These are phyloP conservation scores for Ramichloridium luteum DNA, from an alignment of 2,329 filamentous ascomycete genomes.

Conservation along the genomic window DNA sequence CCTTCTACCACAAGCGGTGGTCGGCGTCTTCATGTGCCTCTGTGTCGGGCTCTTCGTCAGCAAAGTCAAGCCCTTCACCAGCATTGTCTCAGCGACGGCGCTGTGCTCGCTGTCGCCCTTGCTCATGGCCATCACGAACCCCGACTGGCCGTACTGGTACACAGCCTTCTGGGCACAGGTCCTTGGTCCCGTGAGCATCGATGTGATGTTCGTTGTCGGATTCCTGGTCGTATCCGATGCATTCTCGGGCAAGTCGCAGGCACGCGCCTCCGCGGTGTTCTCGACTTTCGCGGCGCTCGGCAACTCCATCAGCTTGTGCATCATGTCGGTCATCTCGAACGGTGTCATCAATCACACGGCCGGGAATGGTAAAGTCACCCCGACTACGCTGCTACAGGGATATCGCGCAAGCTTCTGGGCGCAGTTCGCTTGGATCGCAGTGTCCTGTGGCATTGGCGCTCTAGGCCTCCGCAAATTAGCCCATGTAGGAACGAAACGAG, in stretches of 20 bases:
- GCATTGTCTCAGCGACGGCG: slow-evolving; percentile 1
- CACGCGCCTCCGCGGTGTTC: slow-evolving; percentile 34
- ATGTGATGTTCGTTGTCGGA: slow-evolving; percentile 31
- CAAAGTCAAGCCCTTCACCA: slow-evolving; percentile 1
- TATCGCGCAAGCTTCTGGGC: slow-evolving; percentile 32
- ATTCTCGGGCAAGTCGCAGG: slow-evolving; percentile 31
- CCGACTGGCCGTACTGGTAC: slow-evolving; percentile 40
- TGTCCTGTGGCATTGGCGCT: slow-evolving; percentile 19
- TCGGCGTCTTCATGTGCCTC: slow-evolving; percentile 29
- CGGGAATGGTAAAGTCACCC: slow-evolving; percentile 16
- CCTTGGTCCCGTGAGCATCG: slow-evolving; percentile 7
- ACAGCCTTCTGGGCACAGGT: slow-evolving; percentile 10
- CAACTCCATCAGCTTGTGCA: slow-evolving; percentile 29
- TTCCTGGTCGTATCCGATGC: slow-evolving; percentile 32
- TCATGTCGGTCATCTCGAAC: slow-evolving; percentile 27
- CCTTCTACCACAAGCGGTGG: slow-evolving; percentile 35
- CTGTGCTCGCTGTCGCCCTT: slow-evolving; percentile 37
- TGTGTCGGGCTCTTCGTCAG: slow-evolving; percentile 4
- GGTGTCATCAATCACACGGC: slow-evolving; percentile 14
- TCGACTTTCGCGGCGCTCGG: slow-evolving; percentile 34
- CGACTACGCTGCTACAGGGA: slow-evolving; percentile 24
- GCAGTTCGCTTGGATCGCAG: slow-evolving; percentile 23
- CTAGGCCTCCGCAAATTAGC: slow-evolving; percentile 31
- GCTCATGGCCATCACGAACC: slow-evolving; percentile 43
- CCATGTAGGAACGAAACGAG: slow-evolving; percentile 29